Evolutionary conservation across 2,329 filamentous ascomycete species (phyloP).

Genomic region (Piedraia hortae): DNA sequence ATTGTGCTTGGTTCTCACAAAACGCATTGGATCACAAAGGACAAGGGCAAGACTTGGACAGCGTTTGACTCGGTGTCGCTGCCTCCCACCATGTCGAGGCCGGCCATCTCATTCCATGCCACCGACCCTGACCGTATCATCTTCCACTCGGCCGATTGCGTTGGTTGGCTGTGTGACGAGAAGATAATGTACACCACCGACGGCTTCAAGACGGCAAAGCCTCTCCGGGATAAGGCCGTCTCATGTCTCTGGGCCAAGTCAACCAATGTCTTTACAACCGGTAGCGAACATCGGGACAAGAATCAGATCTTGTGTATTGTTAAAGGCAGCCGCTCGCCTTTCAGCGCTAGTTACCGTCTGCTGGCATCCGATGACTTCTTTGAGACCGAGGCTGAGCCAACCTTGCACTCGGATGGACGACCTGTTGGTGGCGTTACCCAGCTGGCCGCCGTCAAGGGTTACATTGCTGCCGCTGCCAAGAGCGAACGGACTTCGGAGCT

Average conservation of each 20-base stretch:
- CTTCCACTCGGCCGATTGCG: slow-evolving; percentile 29
- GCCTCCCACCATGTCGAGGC: slow-evolving; percentile 26
- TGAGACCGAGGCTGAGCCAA: slow-evolving; percentile 36
- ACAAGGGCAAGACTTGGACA: slow-evolving; percentile 60
- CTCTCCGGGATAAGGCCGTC: slow-evolving; percentile 38
- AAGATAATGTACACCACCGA: slow-evolving; percentile 52
- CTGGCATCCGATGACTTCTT: slow-evolving; percentile 70
- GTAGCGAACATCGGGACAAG: slow-evolving; percentile 34
- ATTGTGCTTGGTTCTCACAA: slow-evolving; percentile 42
- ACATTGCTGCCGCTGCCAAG: slow-evolving; percentile 56
- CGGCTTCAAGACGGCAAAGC: slow-evolving; percentile 44
- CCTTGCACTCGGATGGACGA: slow-evolving; percentile 38
- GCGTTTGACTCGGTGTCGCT: slow-evolving; percentile 35
- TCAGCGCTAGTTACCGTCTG: slow-evolving; percentile 48
- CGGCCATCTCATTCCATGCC: slow-evolving; percentile 51
- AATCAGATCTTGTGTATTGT: slow-evolving; percentile 59
- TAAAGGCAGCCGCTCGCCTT: slow-evolving; percentile 40
- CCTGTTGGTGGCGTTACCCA: slow-evolving; percentile 57
- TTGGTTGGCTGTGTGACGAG: slow-evolving; percentile 14
- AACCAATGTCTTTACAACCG: slow-evolving; percentile 43
- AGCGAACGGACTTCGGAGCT: slow-evolving; percentile 65
- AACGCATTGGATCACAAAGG: slow-evolving; percentile 57
- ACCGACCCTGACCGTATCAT: slow-evolving; percentile 61
- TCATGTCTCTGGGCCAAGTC: slow-evolving; percentile 76
- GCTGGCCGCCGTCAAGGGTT: slow-evolving; percentile 62